A percentile compares a stretch with the other conserved stretches of the same genome.
phyloP scores from a whole-genome alignment of 306 rosid species.

The Hippophae rhamnoides region DNA sequence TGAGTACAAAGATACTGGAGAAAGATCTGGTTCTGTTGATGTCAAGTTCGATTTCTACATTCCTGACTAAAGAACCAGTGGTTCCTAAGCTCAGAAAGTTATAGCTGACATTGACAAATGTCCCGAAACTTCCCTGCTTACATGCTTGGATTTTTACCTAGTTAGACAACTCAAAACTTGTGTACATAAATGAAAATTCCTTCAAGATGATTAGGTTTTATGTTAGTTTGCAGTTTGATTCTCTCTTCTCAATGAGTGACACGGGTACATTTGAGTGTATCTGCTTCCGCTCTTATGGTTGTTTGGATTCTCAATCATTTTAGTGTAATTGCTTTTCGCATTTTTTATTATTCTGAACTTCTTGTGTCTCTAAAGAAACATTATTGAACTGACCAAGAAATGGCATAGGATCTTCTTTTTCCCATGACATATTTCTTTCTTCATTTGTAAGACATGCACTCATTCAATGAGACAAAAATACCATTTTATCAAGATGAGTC shows the following conservation, averaged over 20 bases:
- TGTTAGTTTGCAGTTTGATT: constrained; percentile 13
- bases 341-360: no score
- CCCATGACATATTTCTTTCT: no score
- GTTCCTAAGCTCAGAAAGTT: constrained; percentile 1
- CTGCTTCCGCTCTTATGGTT: no score
- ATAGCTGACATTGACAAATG: constrained; percentile 1
- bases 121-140: constrained; percentile 8
- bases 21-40: constrained; percentile 58
- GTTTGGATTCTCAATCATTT: no score
- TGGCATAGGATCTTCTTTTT: no score
- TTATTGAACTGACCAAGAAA: no score
- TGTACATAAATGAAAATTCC: constrained; percentile 26
- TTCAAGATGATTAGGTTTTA: constrained; percentile 7
- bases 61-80: constrained; percentile 28
- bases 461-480: no score
- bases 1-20: constrained; percentile 80
- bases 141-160: constrained; percentile 9
- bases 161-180: constrained; percentile 6
- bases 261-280: no score
- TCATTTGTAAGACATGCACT: no score
- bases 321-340: no score
- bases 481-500: no score
- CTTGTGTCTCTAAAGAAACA: no score
- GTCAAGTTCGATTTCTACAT: constrained; percentile 44
- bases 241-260: neutral